These are phyloP conservation scores for Penicillium sp. DNA, from an alignment of 2,329 filamentous ascomycete genomes.

Conservation along the genomic window DNA sequence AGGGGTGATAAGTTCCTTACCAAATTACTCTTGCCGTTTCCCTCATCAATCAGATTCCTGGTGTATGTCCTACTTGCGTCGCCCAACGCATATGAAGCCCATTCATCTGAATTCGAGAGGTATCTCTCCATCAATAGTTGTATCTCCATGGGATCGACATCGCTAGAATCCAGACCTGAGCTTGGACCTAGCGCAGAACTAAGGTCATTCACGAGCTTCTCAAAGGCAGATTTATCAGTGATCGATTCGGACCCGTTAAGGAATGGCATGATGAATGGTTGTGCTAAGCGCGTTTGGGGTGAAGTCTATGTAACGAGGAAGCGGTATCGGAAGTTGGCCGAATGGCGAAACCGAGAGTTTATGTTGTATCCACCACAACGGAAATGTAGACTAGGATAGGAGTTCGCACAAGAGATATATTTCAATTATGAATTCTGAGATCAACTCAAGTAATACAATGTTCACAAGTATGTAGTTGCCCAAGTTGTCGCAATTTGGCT, in stretches of 20 bases:
- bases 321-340: slow-evolving; percentile 6
- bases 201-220: slow-evolving; percentile 70
- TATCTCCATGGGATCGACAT: slow-evolving; percentile 73
- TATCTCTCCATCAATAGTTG: slow-evolving; percentile 73
- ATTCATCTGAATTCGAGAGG: slow-evolving; percentile 66
- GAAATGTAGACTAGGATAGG: background rate
- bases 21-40: slow-evolving; percentile 77
- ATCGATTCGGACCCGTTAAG: slow-evolving; percentile 23
- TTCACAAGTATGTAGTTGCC: background rate
- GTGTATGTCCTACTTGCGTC: slow-evolving; percentile 73
- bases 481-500: slow-evolving; percentile 12
- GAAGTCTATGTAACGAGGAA: background rate
- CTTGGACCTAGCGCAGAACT: slow-evolving; percentile 73
- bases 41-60: slow-evolving; percentile 83
- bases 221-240: slow-evolving; percentile 50
- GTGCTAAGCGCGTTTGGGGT: background rate
- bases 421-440: background rate
- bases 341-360: slow-evolving; percentile 1
- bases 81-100: slow-evolving; percentile 72
- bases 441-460: background rate
- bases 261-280: slow-evolving; percentile 34
- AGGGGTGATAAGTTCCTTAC: slow-evolving; percentile 46
- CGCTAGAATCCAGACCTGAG: slow-evolving; percentile 77
- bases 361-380: background rate
- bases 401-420: background rate